A percentile compares a stretch with the other conserved stretches of the same genome.
phyloP scores from a whole-genome alignment of 306 rosid genomes.

The Trichosanthes cucumerina region DNA sequence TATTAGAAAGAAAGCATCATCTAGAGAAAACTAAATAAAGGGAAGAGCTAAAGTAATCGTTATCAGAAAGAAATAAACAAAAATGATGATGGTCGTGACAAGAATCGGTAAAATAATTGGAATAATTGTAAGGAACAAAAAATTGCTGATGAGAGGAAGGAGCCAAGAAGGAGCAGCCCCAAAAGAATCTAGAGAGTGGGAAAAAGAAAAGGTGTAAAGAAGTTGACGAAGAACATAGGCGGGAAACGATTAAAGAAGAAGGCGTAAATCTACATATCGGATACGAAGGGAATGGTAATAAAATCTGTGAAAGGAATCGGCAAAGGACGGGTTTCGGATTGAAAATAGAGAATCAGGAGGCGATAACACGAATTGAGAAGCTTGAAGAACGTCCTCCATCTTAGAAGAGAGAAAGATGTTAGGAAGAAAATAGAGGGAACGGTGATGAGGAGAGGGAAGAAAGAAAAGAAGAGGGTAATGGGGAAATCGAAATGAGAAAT shows the following conservation, averaged over 20 bases:
- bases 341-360: background rate
- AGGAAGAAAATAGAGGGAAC: no score
- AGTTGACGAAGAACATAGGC: background rate
- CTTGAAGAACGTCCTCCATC: background rate
- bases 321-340: background rate
- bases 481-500: background rate
- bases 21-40: background rate
- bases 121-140: background rate
- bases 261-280: background rate
- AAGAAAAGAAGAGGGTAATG: background rate
- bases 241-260: background rate
- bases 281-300: background rate
- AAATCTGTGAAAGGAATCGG: background rate
- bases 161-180: background rate
- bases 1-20: background rate
- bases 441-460: no score
- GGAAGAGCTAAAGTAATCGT: background rate
- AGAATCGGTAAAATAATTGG: background rate
- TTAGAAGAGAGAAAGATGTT: background rate
- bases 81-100: background rate
- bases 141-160: background rate
- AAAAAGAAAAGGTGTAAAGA: background rate
- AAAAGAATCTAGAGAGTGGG: background rate
- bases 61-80: background rate
- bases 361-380: background rate